Evolutionary conservation across 2,329 filamentous ascomycete species (phyloP).

Genomic region (Trichoderma sp.): DNA sequence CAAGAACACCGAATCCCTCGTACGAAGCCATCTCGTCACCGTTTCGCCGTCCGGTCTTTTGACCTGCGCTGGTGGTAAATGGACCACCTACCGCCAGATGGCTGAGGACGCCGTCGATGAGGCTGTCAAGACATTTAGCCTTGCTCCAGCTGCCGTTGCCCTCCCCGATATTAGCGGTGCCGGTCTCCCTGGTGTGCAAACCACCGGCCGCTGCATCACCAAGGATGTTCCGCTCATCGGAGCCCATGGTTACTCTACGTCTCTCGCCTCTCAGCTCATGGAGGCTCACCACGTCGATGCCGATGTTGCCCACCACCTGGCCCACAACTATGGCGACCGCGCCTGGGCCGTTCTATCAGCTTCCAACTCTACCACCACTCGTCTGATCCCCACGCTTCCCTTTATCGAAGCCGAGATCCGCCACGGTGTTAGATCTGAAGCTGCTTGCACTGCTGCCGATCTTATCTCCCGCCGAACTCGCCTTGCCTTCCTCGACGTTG

Average conservation of each 20-base stretch:
- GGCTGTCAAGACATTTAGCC: constrained; percentile 66
- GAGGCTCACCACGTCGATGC: constrained; percentile 41
- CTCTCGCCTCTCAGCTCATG: constrained; percentile 38
- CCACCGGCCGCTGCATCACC: constrained; percentile 74
- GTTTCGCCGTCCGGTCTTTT: constrained; percentile 73
- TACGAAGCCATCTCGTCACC: constrained; percentile 78
- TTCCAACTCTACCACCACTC: constrained; percentile 54
- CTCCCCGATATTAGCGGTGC: constrained; percentile 69
- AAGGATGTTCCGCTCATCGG: constrained; percentile 72
- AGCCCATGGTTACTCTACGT: constrained; percentile 66
- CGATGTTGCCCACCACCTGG: constrained; percentile 46
- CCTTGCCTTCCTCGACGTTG: constrained; percentile 74
- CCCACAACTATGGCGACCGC: constrained; percentile 51
- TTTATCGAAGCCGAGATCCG: constrained; percentile 74
- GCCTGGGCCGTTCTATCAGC: constrained; percentile 67
- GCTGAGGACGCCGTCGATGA: constrained; percentile 83
- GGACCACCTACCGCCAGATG: constrained; percentile 90
- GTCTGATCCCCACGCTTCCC: constrained; percentile 66
- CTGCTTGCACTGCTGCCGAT: constrained; percentile 71
- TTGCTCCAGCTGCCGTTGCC: constrained; percentile 53
- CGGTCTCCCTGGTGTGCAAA: constrained; percentile 45
- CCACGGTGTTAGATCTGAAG: constrained; percentile 71
- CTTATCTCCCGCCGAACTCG: constrained; percentile 70
- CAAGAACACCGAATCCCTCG: constrained; percentile 78
- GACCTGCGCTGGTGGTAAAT: constrained; percentile 82